Base-by-base conservation (phyloP, 2,329 filamentous ascomycete genomes). In the Alternaria solani region DNA sequence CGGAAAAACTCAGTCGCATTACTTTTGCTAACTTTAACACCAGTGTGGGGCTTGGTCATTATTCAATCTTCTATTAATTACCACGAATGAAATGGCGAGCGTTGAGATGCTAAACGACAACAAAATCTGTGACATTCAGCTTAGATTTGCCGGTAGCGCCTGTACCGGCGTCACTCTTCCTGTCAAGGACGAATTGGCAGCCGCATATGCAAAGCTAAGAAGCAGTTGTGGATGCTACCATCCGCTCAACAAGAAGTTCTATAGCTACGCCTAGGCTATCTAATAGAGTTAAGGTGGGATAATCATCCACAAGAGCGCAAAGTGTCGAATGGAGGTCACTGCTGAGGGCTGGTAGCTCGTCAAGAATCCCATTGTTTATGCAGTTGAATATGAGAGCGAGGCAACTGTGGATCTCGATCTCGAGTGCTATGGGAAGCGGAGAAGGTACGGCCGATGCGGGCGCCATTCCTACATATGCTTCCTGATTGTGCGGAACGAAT, bases 311-410 rank as follows among this genome's bases (percentile, higher is more conserved):
- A 14, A 54, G 32, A 32, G 55, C 55, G 28, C 32, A 49, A n/a
- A 55, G 23, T 26, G 51, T 41, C 58, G 43, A 61, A 12, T 54
- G 39, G 26, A 52, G 48, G 14, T 57, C n/a, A n/a, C n/a, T 30
- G 7, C n/a, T 38, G 12, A 57, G 32, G 14, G 7, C 25, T 23
- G 32, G 41, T 18, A 62, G 32, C 8, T 57, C 25, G 36, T 39
- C 5, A 14, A n/a, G 47, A 20, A 44, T 28, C 30, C 41, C 25
- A n/a, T 34, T 23, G n/a, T 51, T 55, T 12, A 55, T 44, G 32
- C 53, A 61, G 18, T 47, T 41, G 32, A 61, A 55, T 16, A 53
- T 49, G 38, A 44, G 28, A 1, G 43, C 36, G 14, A 63, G 48
- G 8, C 53, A 14, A 23, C 4, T 28, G 16, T 57, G 32, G 12